phyloP scores from a whole-genome alignment of 768 basidiomycete genomes.

The Glaciozyma antarctica region DNA sequence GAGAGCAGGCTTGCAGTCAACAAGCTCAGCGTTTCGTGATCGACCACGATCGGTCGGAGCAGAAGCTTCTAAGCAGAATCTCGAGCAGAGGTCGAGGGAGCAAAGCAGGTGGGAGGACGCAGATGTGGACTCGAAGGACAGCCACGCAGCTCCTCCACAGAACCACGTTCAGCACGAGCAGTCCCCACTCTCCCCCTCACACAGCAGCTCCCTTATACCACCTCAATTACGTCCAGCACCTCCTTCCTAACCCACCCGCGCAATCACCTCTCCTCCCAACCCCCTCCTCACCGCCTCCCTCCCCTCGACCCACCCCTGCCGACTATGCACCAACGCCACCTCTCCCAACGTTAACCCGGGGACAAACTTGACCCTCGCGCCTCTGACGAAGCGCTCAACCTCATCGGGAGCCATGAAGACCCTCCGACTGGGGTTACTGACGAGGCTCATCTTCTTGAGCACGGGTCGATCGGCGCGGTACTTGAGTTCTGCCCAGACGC shows the following conservation, averaged over 20 bases:
- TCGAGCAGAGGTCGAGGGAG: too few relatives aligned
- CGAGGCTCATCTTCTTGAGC: constrained; percentile 63
- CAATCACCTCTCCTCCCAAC: constrained; percentile 64
- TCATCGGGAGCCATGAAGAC: constrained; percentile 66
- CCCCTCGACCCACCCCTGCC: constrained; percentile 81
- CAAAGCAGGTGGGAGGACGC: too few relatives aligned
- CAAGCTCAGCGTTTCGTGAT: too few relatives aligned
- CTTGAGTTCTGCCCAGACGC: constrained; percentile 91
- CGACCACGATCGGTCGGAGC: too few relatives aligned
- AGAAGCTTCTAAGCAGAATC: too few relatives aligned
- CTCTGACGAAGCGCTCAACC: constrained; percentile 67
- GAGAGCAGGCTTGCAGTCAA: too few relatives aligned
- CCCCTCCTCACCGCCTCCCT: constrained; percentile 75
- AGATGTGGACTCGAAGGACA: too few relatives aligned
- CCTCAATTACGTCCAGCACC: neutral
- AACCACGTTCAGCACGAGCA: too few relatives aligned
- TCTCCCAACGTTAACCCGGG: constrained; percentile 85
- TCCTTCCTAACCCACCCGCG: constrained; percentile 21
- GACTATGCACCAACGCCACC: constrained; percentile 67
- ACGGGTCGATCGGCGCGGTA: constrained; percentile 85
- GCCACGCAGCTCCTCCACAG: too few relatives aligned
- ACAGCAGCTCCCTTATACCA: too few relatives aligned
- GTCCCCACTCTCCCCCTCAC: too few relatives aligned
- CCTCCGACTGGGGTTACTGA: constrained; percentile 73
- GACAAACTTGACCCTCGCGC: constrained; percentile 67